Percentiles rank a stretch among this genome's conserved stretches.
These are phyloP conservation scores for Barnettozyma sucrosica DNA, from an alignment of 805 yeast species.

Conservation along the genomic window DNA sequence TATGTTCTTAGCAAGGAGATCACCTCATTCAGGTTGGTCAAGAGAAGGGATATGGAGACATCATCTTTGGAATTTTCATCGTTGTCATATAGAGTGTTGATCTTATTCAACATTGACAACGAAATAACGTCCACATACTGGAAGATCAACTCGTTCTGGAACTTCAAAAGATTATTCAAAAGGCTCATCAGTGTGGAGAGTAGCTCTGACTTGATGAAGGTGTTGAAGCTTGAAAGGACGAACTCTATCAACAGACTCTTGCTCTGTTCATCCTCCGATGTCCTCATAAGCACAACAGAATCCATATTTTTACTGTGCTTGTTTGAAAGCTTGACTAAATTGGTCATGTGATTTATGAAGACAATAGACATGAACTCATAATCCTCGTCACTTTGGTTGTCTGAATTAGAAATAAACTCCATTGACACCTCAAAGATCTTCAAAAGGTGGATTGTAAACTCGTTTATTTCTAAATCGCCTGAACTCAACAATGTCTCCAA, in stretches of 20 bases:
- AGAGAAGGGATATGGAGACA: constrained; percentile 38
- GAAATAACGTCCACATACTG: constrained; percentile 22
- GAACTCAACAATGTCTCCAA: constrained; percentile 39
- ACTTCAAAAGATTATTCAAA: constrained; percentile 17
- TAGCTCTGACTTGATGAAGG: constrained; percentile 18
- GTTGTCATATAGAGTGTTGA: constrained; percentile 15
- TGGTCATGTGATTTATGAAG: constrained; percentile 21
- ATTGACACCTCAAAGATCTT: constrained; percentile 34
- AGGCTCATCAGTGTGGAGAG: constrained; percentile 19
- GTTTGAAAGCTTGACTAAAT: constrained; percentile 16
- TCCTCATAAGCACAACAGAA: constrained; percentile 12
- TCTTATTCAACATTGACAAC: constrained; percentile 18
- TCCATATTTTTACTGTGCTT: constrained; percentile 14
- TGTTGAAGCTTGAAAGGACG: constrained; percentile 19
- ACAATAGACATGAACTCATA: constrained; percentile 20
- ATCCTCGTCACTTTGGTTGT: constrained; percentile 12
- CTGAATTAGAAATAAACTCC: constrained; percentile 13
- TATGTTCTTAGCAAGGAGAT: constrained; percentile 35
- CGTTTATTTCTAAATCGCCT: constrained; percentile 43
- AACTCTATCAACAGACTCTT: constrained; percentile 21
- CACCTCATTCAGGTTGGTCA: constrained; percentile 62
- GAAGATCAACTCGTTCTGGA: constrained; percentile 24
- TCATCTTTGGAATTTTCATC: constrained; percentile 31
- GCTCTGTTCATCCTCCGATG: constrained; percentile 7
- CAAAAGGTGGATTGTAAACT: constrained; percentile 40